These are phyloP conservation scores for Coemansia sp. DNA, from an alignment of 192 early-diverging fungal genomes.

Conservation along the genomic window DNA sequence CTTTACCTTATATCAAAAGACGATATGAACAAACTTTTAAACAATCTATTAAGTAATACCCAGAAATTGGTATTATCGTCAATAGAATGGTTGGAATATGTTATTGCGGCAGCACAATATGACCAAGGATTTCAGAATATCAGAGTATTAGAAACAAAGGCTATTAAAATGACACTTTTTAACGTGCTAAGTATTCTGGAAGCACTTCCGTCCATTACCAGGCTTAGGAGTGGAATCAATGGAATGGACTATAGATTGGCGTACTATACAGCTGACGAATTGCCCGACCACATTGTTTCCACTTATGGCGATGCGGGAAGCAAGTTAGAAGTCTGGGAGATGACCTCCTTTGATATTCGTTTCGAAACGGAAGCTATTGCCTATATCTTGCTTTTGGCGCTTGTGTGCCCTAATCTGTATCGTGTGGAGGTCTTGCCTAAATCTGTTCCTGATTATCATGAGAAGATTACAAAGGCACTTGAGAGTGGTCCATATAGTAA, in stretches of 20 bases:
- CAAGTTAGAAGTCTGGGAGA: background rate
- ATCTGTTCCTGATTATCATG: too few species aligned
- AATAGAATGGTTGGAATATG: background rate
- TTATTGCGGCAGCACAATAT: background rate
- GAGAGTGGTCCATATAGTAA: too few species aligned
- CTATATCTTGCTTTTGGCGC: background rate
- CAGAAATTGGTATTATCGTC: background rate
- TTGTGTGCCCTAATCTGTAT: background rate
- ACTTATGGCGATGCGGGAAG: background rate
- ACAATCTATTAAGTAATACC: background rate
- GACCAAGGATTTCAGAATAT: background rate
- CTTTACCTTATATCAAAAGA: background rate
- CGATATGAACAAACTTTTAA: background rate
- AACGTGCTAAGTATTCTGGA: background rate
- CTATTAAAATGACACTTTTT: background rate
- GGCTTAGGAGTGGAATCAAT: background rate
- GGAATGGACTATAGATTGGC: background rate
- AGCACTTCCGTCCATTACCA: background rate
- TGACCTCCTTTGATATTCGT: background rate
- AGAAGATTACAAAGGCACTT: too few species aligned
- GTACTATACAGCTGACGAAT: background rate
- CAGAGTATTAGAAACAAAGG: background rate
- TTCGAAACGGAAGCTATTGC: background rate
- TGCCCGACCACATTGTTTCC: background rate
- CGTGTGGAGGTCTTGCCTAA: background rate